Evolutionary conservation across 192 early-diverging fungal species (phyloP).

Genomic region (Backusella australiensis): DNA sequence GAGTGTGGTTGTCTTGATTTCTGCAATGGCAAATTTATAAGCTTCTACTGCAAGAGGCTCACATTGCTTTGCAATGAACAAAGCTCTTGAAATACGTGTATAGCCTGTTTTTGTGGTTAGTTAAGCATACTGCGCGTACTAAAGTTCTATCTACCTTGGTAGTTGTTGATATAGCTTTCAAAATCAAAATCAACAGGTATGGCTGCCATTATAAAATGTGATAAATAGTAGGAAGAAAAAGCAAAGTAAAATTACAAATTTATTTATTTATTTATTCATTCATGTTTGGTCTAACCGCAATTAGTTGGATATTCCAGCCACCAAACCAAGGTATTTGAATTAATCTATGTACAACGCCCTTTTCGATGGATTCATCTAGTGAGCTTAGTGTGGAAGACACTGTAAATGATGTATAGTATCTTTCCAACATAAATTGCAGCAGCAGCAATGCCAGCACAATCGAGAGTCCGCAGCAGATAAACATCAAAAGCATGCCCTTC

Average conservation of each 20-base stretch:
- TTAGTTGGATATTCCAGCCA: conserved; percentile 20
- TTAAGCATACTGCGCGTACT: not conserved
- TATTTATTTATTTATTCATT: not conserved
- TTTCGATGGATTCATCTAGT: not conserved
- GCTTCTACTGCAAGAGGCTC: conserved; percentile 67
- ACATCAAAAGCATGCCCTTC: conserved; percentile 2
- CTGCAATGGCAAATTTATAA: conserved; percentile 57
- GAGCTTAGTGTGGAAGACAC: not conserved
- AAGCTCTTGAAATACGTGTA: conserved; percentile 64
- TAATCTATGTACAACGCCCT: not conserved
- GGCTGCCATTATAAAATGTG: not conserved
- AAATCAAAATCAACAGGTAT: conserved; percentile 22
- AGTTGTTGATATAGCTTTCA: conserved; percentile 20
- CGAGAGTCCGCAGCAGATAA: conserved; percentile 9
- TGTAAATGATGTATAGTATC: not conserved
- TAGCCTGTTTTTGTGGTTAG: conserved; percentile 45
- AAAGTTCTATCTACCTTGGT: conserved; percentile 11
- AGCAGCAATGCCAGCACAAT: conserved; percentile 14
- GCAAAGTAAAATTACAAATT: not conserved
- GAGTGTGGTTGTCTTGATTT: conserved; percentile 46
- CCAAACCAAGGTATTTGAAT: conserved; percentile 26
- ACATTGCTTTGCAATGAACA: conserved; percentile 74
- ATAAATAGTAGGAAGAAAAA: not conserved
- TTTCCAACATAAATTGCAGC: conserved; percentile 11
- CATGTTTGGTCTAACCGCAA: conserved; percentile 13